phyloP scores from a whole-genome alignment of 371 early-diverging fungal genomes.

The Rhizomucor pusillus region DNA sequence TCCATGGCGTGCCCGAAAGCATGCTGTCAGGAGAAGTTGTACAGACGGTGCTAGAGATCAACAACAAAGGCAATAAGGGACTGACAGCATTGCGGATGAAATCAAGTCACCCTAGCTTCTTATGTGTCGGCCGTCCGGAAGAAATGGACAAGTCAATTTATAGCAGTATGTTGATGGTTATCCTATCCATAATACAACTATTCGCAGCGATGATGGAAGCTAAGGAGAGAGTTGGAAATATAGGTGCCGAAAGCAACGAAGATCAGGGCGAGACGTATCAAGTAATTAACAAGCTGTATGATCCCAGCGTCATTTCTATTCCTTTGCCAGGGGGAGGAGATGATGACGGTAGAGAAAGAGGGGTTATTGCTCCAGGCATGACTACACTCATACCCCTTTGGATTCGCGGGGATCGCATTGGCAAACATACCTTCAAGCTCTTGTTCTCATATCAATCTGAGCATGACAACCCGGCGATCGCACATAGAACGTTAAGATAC shows the following conservation, averaged over 20 bases:
- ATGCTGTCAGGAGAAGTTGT: slow-evolving; percentile 85
- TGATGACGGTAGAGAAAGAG: slow-evolving; percentile 15
- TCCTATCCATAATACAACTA: background rate
- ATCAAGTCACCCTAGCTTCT: slow-evolving; percentile 85
- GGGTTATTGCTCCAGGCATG: slow-evolving; percentile 68
- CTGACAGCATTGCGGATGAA: slow-evolving; percentile 69
- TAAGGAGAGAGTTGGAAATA: background rate
- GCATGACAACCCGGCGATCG: slow-evolving; percentile 63
- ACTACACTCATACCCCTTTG: slow-evolving; percentile 80
- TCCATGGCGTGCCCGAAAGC: slow-evolving; percentile 73
- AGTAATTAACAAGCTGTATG: slow-evolving; percentile 32
- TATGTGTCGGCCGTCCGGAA: slow-evolving; percentile 64
- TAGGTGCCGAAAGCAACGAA: background rate
- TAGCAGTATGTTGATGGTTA: slow-evolving; percentile 17
- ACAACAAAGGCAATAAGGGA: slow-evolving; percentile 80
- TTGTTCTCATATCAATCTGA: slow-evolving; percentile 71
- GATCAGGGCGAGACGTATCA: slow-evolving; percentile 4
- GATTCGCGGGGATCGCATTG: slow-evolving; percentile 90
- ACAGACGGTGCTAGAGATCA: slow-evolving; percentile 68
- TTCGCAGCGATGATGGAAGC: background rate
- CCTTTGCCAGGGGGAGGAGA: slow-evolving; percentile 29
- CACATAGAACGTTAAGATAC: slow-evolving; percentile 66
- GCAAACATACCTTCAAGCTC: slow-evolving; percentile 77
- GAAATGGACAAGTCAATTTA: slow-evolving; percentile 47
- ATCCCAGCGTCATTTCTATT: slow-evolving; percentile 41